These are phyloP conservation scores for Cladosporium austrohemisphaericum DNA, from an alignment of 2,329 filamentous ascomycete species.

Conservation along the genomic window DNA sequence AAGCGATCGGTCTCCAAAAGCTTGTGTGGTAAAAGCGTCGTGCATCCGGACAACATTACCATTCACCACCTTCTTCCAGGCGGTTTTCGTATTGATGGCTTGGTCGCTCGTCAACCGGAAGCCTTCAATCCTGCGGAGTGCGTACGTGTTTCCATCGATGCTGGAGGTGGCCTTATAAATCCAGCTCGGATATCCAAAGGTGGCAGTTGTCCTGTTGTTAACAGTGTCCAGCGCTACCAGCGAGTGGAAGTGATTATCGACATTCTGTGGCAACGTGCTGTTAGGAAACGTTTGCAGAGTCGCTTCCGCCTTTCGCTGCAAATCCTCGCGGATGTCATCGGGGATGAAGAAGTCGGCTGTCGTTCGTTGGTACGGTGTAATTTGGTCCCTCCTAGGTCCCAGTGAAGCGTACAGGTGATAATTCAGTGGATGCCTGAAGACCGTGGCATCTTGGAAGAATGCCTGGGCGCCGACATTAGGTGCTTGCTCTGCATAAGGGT, in stretches of 20 bases:
- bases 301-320: constrained; percentile 84
- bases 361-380: constrained; percentile 79
- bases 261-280: constrained; percentile 62
- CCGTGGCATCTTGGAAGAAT: constrained; percentile 61
- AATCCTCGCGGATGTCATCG: constrained; percentile 78
- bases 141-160: constrained; percentile 87
- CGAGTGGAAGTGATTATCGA: constrained; percentile 82
- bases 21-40: constrained; percentile 88
- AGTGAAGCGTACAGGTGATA: constrained; percentile 92
- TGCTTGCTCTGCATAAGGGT: constrained; percentile 74
- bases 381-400: constrained; percentile 74
- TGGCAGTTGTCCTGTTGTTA: constrained; percentile 70
- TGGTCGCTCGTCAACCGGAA: constrained; percentile 86
- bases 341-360: constrained; percentile 90
- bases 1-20: constrained; percentile 90
- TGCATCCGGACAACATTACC: constrained; percentile 80
- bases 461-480: constrained; percentile 56
- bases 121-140: constrained; percentile 79
- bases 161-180: constrained; percentile 89
- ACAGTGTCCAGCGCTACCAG: constrained; percentile 83
- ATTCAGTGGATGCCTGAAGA: constrained; percentile 63
- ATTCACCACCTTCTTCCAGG: constrained; percentile 82
- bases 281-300: constrained; percentile 77
- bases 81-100: constrained; percentile 78
- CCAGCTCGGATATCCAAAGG: constrained; percentile 89